These are phyloP conservation scores for Andrographis paniculata DNA, from an alignment of 305 asterid species.

Conservation along the genomic window DNA sequence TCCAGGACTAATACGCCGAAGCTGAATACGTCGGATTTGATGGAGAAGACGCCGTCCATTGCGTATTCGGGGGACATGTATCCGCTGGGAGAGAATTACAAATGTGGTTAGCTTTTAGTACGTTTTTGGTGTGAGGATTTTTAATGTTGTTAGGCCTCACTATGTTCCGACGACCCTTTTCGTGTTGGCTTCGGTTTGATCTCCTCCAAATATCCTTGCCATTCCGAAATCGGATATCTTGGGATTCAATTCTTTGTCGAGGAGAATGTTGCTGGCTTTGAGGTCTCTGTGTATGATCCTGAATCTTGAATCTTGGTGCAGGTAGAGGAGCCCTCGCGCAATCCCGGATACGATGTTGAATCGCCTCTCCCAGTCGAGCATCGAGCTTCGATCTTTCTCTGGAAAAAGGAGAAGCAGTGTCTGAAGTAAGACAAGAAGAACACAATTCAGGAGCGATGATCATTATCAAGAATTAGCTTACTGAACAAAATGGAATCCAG, in stretches of 20 bases:
- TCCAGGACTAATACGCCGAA: constrained; percentile 83
- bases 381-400: constrained; percentile 52
- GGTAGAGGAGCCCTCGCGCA: constrained; percentile 81
- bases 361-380: constrained; percentile 67
- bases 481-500: constrained; percentile 70
- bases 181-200: constrained; percentile 74
- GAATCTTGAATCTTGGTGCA: constrained; percentile 83
- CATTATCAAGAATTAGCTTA: too few relatives aligned
- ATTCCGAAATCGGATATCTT: constrained; percentile 91
- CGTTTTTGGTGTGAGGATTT: too few relatives aligned
- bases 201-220: constrained; percentile 85
- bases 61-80: constrained; percentile 96
- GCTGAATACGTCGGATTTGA: constrained; percentile 84
- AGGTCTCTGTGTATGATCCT: constrained; percentile 86
- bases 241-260: constrained; percentile 72
- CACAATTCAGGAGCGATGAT: too few relatives aligned
- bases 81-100: constrained; percentile 41
- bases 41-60: constrained; percentile 85
- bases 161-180: constrained; percentile 84
- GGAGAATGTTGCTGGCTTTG: constrained; percentile 85
- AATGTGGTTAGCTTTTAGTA: background rate
- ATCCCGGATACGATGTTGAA: constrained; percentile 79
- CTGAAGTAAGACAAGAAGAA: too few relatives aligned
- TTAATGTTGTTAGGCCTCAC: too few relatives aligned
- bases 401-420: constrained; percentile 1